A percentile compares a stretch with the other conserved stretches of the same genome.
These are phyloP conservation scores for Chytriomyces sp. DNA, from an alignment of 192 early-diverging fungal genomes.

Conservation along the genomic window DNA sequence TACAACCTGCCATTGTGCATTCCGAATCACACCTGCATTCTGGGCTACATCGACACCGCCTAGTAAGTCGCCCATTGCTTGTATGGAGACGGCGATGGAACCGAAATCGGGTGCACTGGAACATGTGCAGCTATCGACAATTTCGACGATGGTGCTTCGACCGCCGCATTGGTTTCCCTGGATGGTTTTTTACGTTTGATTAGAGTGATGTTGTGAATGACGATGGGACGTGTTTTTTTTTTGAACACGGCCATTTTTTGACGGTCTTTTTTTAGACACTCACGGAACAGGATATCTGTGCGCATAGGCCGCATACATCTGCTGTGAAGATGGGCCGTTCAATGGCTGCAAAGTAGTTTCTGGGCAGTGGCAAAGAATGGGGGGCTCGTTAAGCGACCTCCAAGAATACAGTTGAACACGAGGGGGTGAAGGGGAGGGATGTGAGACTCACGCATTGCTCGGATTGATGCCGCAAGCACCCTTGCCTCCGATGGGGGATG, in stretches of 20 bases:
- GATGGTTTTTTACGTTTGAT: not conserved
- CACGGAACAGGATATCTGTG: not conserved
- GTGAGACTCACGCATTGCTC: not conserved
- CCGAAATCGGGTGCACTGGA: not conserved
- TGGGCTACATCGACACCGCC: not conserved
- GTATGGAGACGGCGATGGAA: slow-evolving; percentile 3
- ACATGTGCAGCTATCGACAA: not conserved
- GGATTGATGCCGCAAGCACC: not conserved
- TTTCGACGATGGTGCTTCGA: not conserved
- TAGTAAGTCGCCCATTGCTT: slow-evolving; percentile 7
- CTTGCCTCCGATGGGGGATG: slow-evolving; percentile 1
- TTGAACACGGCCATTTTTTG: too few species aligned
- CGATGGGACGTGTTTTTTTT: too few species aligned
- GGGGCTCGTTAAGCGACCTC: not conserved
- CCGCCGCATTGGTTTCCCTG: not conserved
- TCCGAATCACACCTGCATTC: not conserved
- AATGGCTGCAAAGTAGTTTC: slow-evolving; percentile 18
- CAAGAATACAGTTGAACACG: too few species aligned
- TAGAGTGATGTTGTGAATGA: not conserved
- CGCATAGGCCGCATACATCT: not conserved
- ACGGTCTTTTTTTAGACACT: not conserved
- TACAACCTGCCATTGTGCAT: not conserved
- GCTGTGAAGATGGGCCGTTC: not conserved
- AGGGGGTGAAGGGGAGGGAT: not conserved
- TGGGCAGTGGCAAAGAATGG: not conserved